Evolutionary conservation across 805 yeast genomes (phyloP).

Genomic region (Schwanniomyces polymorphus): DNA sequence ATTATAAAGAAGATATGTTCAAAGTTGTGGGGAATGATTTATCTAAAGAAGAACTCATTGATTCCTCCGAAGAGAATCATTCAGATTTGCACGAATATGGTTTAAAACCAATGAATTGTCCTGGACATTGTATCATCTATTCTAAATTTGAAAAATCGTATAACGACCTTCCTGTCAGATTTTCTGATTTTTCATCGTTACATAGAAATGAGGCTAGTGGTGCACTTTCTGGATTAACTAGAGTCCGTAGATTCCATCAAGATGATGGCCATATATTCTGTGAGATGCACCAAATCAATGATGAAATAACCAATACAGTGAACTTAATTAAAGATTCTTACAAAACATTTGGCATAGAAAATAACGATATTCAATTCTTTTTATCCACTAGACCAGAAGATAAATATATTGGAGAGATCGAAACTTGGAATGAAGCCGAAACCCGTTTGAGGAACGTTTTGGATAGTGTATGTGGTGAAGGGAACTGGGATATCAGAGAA

Average conservation of each 20-base stretch:
- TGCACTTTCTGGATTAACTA: constrained; percentile 85
- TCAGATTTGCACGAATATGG: constrained; percentile 54
- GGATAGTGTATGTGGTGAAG: constrained; percentile 41
- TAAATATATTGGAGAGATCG: constrained; percentile 70
- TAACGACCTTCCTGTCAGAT: constrained; percentile 82
- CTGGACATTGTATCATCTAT: constrained; percentile 89
- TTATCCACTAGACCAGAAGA: constrained; percentile 85
- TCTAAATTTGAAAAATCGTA: constrained; percentile 75
- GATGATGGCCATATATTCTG: constrained; percentile 98
- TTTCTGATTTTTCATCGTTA: constrained; percentile 85
- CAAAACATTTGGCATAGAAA: constrained; percentile 56
- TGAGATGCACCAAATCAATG: constrained; percentile 67
- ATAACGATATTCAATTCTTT: constrained; percentile 48
- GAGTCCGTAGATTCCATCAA: constrained; percentile 95
- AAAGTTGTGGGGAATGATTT: constrained; percentile 64
- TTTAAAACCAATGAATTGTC: constrained; percentile 93
- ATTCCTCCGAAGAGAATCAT: constrained; percentile 9
- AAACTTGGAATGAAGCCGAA: constrained; percentile 87
- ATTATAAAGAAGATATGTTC: constrained; percentile 94
- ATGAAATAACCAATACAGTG: constrained; percentile 72
- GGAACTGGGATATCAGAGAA: constrained; percentile 70
- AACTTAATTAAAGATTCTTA: constrained; percentile 76
- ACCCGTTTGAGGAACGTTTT: constrained; percentile 58
- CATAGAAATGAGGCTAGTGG: constrained; percentile 97
- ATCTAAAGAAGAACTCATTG: constrained; percentile 20